phyloP scores from a whole-genome alignment of 1,139 yeast species.

The Nakaseomyces uthaithaninus region DNA sequence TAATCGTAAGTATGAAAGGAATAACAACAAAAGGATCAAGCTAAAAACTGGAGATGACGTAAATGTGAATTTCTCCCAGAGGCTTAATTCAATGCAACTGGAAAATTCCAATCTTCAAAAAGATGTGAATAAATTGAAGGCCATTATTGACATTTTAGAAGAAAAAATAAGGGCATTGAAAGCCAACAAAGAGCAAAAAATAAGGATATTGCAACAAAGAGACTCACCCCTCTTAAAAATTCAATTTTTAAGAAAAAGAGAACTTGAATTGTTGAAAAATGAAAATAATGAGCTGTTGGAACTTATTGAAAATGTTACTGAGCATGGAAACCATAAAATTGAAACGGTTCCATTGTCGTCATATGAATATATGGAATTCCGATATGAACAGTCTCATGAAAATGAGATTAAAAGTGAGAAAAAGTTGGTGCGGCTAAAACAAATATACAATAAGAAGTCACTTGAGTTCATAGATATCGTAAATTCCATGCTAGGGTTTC shows the following conservation, averaged over 20 bases:
- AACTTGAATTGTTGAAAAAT: constrained; percentile 43
- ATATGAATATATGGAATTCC: constrained; percentile 56
- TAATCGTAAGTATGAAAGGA: constrained; percentile 9
- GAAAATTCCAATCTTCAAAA: constrained; percentile 39
- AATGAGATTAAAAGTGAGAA: constrained; percentile 50
- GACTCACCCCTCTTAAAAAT: constrained; percentile 61
- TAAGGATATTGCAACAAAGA: constrained; percentile 54
- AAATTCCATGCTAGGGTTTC: constrained; percentile 63
- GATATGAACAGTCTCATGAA: constrained; percentile 42
- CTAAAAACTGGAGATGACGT: constrained; percentile 29
- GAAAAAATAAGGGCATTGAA: constrained; percentile 34
- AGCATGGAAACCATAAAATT: constrained; percentile 12
- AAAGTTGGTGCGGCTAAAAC: constrained; percentile 50
- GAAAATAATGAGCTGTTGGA: constrained; percentile 55
- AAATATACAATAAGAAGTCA: constrained; percentile 63
- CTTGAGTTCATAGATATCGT: constrained; percentile 64
- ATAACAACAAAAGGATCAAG: constrained; percentile 19
- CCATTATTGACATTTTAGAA: constrained; percentile 33
- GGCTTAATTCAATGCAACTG: constrained; percentile 35
- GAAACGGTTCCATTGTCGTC: constrained; percentile 51
- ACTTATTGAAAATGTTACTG: constrained; percentile 10
- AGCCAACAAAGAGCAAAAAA: constrained; percentile 35
- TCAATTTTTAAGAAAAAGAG: constrained; percentile 52
- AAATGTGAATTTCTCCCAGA: constrained; percentile 31
- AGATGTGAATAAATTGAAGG: constrained; percentile 35